Evolutionary conservation across 768 basidiomycete species (phyloP).

Genomic region (Trametes meyenii): DNA sequence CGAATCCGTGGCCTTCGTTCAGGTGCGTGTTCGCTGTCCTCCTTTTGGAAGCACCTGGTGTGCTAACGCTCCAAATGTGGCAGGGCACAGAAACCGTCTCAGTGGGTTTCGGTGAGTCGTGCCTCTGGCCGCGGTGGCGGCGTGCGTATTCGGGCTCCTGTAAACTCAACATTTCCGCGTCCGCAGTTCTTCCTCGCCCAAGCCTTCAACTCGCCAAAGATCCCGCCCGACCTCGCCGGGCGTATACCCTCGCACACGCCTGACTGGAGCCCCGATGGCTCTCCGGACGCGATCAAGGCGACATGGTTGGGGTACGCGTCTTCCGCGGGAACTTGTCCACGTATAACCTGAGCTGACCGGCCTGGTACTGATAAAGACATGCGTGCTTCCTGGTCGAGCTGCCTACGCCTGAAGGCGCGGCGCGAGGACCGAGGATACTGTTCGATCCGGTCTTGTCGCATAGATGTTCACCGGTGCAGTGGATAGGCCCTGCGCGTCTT

Average conservation of each 20-base stretch:
- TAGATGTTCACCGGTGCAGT: conserved; percentile 38
- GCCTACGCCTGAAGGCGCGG: conserved; percentile 36
- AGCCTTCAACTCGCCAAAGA: not conserved
- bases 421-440: conserved; percentile 41
- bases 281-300: conserved; percentile 32
- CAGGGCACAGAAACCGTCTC: not conserved
- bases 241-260: conserved; percentile 28
- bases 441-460: conserved; percentile 43
- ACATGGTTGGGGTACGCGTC: conserved; percentile 40
- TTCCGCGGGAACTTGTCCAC: not conserved
- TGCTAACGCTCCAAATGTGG: not conserved
- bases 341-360: not conserved
- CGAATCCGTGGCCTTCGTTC: conserved; percentile 29
- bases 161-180: too few species aligned
- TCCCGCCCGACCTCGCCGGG: conserved; percentile 17
- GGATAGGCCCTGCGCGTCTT: conserved; percentile 36
- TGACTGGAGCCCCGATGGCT: conserved; percentile 28
- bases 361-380: conserved; percentile 28
- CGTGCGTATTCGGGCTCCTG: not conserved
- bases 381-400: conserved; percentile 45
- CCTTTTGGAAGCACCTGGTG: not conserved
- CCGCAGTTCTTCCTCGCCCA: not conserved
- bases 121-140: not conserved
- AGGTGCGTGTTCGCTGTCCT: conserved; percentile 11
- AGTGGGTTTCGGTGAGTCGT: conserved; percentile 1